These are phyloP conservation scores for Penicillium pancosmium DNA, from an alignment of 495 filamentous ascomycete species.

Conservation along the genomic window DNA sequence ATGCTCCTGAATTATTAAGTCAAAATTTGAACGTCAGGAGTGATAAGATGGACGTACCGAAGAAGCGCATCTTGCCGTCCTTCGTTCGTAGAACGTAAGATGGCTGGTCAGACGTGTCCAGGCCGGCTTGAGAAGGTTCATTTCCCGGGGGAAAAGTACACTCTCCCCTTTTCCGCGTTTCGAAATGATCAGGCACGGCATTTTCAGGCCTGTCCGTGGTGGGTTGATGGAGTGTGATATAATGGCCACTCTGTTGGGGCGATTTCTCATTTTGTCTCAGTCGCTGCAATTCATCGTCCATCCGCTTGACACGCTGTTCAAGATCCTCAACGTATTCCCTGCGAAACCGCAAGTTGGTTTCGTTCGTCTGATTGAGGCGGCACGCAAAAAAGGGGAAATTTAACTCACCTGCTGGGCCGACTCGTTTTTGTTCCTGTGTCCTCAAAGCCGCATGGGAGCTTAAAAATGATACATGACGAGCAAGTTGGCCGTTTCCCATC, in stretches of 20 bases:
- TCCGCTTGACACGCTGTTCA: conserved; percentile 6
- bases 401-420: conserved; percentile 5
- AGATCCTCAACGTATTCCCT: conserved; percentile 11
- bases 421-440: conserved; percentile 2
- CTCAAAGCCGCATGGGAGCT: conserved; percentile 12
- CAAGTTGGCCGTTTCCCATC: conserved; percentile 17
- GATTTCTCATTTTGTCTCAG: background rate
- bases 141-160: background rate
- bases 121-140: conserved; percentile 3
- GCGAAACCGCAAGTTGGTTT: background rate
- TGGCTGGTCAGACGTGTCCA: conserved; percentile 3
- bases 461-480: conserved; percentile 14
- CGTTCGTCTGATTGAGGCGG: background rate
- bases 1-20: conserved; percentile 14
- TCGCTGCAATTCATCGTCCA: conserved; percentile 13
- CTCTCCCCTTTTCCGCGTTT: background rate
- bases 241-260: background rate
- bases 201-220: background rate
- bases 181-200: background rate
- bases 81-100: conserved; percentile 14
- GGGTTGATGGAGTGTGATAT: background rate
- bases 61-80: conserved; percentile 21
- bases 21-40: background rate
- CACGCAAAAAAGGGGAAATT: background rate
- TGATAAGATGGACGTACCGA: conserved; percentile 9